These are phyloP conservation scores for Dipodascopsis tothii DNA, from an alignment of 805 yeast genomes.

Conservation along the genomic window DNA sequence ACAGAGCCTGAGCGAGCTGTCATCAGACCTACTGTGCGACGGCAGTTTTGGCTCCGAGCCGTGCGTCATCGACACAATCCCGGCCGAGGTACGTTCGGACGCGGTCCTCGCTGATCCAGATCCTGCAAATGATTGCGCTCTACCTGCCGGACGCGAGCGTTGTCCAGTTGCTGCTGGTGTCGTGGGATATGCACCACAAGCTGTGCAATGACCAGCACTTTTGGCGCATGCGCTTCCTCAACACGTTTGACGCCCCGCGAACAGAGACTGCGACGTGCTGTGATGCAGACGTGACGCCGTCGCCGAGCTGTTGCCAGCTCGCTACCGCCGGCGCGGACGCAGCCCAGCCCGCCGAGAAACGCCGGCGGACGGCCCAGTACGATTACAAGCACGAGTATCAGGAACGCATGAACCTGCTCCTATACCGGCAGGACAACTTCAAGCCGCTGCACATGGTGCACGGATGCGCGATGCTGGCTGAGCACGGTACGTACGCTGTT, in stretches of 20 bases:
- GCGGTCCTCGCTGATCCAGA: constrained; percentile 1
- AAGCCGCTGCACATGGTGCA: constrained; percentile 5
- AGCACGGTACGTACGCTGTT: constrained; percentile 6
- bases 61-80: not conserved
- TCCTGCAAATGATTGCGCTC: constrained; percentile 15
- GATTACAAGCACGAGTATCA: constrained; percentile 10
- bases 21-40: no score
- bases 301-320: no score
- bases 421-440: not conserved
- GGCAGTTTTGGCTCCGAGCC: no score
- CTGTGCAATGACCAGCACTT: constrained; percentile 7
- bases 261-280: not conserved
- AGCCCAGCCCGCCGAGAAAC: not conserved
- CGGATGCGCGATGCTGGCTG: constrained; percentile 8
- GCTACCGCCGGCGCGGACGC: no score
- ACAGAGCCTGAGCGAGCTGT: no score
- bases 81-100: not conserved
- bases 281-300: not conserved
- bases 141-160: constrained; percentile 10
- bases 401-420: constrained; percentile 6
- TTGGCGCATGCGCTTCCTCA: constrained; percentile 14
- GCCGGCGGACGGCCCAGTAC: constrained; percentile 5
- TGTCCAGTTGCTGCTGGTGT: constrained; percentile 3
- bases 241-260: constrained; percentile 11
- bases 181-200: constrained; percentile 1